A percentile compares a stretch with the other conserved stretches of the same genome.
Evolutionary conservation across 2,329 filamentous ascomycete genomes (phyloP).

Genomic region (Tolypocladium guangdongense): DNA sequence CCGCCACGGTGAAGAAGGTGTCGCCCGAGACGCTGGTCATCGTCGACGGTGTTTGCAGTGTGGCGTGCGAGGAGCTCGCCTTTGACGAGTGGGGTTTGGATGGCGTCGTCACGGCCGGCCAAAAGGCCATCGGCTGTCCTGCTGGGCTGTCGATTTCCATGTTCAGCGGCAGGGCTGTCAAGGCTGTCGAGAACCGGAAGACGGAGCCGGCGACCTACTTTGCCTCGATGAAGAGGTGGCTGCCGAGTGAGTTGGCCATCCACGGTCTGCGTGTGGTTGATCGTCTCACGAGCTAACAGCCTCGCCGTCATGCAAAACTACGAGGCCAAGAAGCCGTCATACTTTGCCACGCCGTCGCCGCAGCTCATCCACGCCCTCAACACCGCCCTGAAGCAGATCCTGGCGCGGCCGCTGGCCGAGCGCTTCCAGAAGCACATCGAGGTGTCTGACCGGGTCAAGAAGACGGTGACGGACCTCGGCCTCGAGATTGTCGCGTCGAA

Average conservation of each 20-base stretch:
- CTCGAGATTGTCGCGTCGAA: slow-evolving; percentile 78
- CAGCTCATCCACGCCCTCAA: slow-evolving; percentile 90
- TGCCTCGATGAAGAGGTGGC: slow-evolving; percentile 94
- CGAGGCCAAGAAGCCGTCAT: slow-evolving; percentile 92
- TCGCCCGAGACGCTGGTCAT: slow-evolving; percentile 86
- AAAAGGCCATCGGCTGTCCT: slow-evolving; percentile 94
- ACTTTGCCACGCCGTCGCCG: slow-evolving; percentile 93
- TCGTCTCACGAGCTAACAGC: background rate
- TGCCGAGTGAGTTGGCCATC: slow-evolving; percentile 54
- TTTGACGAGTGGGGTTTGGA: slow-evolving; percentile 95
- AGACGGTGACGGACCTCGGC: slow-evolving; percentile 67
- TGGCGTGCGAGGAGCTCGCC: slow-evolving; percentile 88
- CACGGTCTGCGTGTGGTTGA: background rate
- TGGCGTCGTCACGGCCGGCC: slow-evolving; percentile 83
- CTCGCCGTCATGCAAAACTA: slow-evolving; percentile 89
- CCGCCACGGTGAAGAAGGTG: slow-evolving; percentile 72
- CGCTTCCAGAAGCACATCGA: slow-evolving; percentile 74
- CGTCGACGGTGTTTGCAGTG: slow-evolving; percentile 94
- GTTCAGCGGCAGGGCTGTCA: slow-evolving; percentile 80
- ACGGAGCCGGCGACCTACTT: slow-evolving; percentile 82
- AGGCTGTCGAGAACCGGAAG: slow-evolving; percentile 70
- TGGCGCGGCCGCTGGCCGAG: slow-evolving; percentile 67
- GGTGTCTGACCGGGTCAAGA: slow-evolving; percentile 77
- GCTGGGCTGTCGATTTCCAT: slow-evolving; percentile 91
- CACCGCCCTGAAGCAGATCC: slow-evolving; percentile 77